Percentiles rank a stretch among this genome's conserved stretches.
phyloP scores from a whole-genome alignment of 371 early-diverging fungal genomes.

The Rhizopus arrhizus region DNA sequence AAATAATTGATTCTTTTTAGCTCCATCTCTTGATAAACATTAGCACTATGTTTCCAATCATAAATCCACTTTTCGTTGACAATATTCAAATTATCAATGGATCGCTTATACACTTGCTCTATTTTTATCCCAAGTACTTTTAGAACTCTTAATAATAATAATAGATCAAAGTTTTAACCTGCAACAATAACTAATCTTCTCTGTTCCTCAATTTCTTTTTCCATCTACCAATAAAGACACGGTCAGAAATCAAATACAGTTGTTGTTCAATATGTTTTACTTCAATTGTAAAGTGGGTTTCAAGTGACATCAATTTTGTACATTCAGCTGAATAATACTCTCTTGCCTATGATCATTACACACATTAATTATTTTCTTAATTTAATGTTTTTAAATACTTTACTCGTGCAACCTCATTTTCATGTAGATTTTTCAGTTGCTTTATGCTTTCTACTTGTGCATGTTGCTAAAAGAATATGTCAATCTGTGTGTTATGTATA shows the following conservation, averaged over 20 bases:
- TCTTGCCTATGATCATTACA: slow-evolving; percentile 21
- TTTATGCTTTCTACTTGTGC: slow-evolving; percentile 48
- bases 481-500: not conserved
- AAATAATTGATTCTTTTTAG: slow-evolving; percentile 42
- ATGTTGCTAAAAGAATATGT: slow-evolving; percentile 30
- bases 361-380: slow-evolving; percentile 2
- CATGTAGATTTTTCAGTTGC: slow-evolving; percentile 44
- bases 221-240: slow-evolving; percentile 25
- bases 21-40: slow-evolving; percentile 50
- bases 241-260: slow-evolving; percentile 7
- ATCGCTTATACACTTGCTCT: slow-evolving; percentile 47
- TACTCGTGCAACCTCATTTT: slow-evolving; percentile 46
- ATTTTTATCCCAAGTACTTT: not conserved
- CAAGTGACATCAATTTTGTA: slow-evolving; percentile 20
- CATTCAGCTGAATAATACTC: slow-evolving; percentile 28
- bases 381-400: slow-evolving; percentile 6
- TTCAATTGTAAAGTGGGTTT: slow-evolving; percentile 11
- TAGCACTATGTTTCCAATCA: slow-evolving; percentile 38
- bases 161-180: slow-evolving; percentile 19
- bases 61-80: slow-evolving; percentile 39
- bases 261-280: not conserved
- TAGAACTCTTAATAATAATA: not conserved
- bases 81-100: slow-evolving; percentile 34
- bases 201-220: slow-evolving; percentile 39
- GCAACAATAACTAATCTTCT: slow-evolving; percentile 25